These are phyloP conservation scores for Penicillium antarcticum DNA, from an alignment of 495 filamentous ascomycete species.

Conservation along the genomic window DNA sequence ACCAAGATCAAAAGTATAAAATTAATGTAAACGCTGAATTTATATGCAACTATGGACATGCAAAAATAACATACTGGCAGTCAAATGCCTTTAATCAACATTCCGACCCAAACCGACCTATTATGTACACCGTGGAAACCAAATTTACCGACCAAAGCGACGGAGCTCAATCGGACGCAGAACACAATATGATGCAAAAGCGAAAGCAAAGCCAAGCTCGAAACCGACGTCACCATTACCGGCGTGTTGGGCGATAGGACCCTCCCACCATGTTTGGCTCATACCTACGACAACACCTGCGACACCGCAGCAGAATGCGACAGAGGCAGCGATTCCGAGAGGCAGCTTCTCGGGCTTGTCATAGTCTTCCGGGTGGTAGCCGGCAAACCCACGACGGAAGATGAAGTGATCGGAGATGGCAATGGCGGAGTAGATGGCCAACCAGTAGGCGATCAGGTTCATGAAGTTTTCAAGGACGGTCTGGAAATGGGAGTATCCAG, in stretches of 20 bases:
- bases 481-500: constrained; percentile 73
- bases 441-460: constrained; percentile 78
- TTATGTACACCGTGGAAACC: constrained; percentile 10
- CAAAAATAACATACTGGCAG: background rate
- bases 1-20: background rate
- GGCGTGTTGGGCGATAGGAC: constrained; percentile 65
- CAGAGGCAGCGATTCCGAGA: constrained; percentile 64
- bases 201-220: constrained; percentile 55
- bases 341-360: constrained; percentile 59
- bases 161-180: constrained; percentile 36
- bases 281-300: constrained; percentile 74
- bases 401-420: constrained; percentile 72
- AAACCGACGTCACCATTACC: constrained; percentile 74
- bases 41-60: background rate
- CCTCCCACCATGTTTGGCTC: constrained; percentile 72
- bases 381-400: constrained; percentile 62
- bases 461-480: constrained; percentile 74
- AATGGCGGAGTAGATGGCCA: constrained; percentile 77
- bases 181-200: constrained; percentile 27
- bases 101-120: background rate
- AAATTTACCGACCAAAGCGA: constrained; percentile 32
- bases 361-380: constrained; percentile 63
- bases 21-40: constrained; percentile 2
- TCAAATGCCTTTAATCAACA: background rate
- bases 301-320: constrained; percentile 66